Evolutionary conservation across 2,329 filamentous ascomycete genomes (phyloP).

Genomic region (Claviceps sp.): DNA sequence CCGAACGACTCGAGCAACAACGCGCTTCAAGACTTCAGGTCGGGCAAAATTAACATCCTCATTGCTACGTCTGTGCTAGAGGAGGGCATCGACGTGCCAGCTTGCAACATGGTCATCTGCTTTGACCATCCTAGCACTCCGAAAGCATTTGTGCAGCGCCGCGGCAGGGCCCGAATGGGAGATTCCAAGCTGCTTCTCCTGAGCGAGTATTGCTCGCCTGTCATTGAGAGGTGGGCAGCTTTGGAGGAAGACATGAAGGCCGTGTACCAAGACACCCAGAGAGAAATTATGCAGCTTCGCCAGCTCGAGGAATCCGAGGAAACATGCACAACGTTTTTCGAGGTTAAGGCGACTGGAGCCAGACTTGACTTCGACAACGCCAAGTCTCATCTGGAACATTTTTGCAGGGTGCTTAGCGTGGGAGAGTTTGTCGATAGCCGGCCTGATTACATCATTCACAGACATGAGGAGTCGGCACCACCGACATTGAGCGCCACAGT

Average conservation of each 20-base stretch:
- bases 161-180: constrained; percentile 37
- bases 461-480: constrained; percentile 16
- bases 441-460: constrained; percentile 52
- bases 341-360: constrained; percentile 38
- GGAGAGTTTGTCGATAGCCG: constrained; percentile 47
- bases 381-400: constrained; percentile 65
- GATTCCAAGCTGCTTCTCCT: constrained; percentile 38
- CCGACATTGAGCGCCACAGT: constrained; percentile 44
- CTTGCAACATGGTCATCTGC: constrained; percentile 48
- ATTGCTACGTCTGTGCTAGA: constrained; percentile 52
- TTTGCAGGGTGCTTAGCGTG: constrained; percentile 51
- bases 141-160: constrained; percentile 47
- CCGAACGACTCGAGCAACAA: constrained; percentile 19
- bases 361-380: constrained; percentile 61
- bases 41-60: constrained; percentile 41
- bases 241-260: constrained; percentile 63
- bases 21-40: constrained; percentile 34
- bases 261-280: constrained; percentile 52
- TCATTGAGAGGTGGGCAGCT: constrained; percentile 40
- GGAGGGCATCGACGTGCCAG: constrained; percentile 55
- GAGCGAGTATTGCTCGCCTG: constrained; percentile 16
- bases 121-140: constrained; percentile 36
- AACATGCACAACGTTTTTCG: constrained; percentile 15
- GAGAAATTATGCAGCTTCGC: constrained; percentile 32
- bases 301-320: constrained; percentile 31